Base-by-base conservation (phyloP, 495 filamentous ascomycete species). In the Bacidia gigantensis region DNA sequence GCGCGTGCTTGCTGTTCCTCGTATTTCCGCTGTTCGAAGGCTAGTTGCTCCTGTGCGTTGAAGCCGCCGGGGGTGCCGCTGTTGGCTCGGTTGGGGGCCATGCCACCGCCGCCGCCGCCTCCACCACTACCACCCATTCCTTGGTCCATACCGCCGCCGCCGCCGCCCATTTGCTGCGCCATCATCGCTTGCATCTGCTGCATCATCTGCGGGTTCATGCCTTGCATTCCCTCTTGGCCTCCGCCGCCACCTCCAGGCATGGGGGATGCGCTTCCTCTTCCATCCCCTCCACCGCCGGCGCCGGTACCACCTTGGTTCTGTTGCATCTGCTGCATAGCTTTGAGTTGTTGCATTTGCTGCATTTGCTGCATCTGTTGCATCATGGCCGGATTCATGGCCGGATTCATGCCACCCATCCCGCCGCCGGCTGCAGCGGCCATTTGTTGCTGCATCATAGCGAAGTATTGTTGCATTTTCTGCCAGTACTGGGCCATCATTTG, bases 401-500 rank as follows among this genome's bases (percentile, higher is more conserved):
- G 85, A 60, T 80, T 87, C 82, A 87, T 87, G 2, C 67, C 74
- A 38, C 64, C 70, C 75, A 44, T 44, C 20, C 63, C 65, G 66
- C 73, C 72, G 23, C 46, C 58, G 26, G 65, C 67, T 57, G 65
- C 63, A 48, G 72, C 71, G 9, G 69, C 71, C 72, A 82, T 78
- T 55, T 79, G 69, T 65, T 92, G 86, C 67, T 95, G 89, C 87
- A 96, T 93, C 73, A 93, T 80, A 24, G 78, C 72, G 65, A 98
- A 88, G 65, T 95, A 95, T 64, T 93, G 85, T 64, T 98, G 93
- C 87, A 98, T 94, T 22, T 89, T 80, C 62, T 93, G 86, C 79
- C 89, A 88, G 68, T 95, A 95, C 67, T 95, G 88, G 1, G 92
- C 92, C 89, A 98, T 95, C 77, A 95, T 79, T 61, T 93, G 87